Base-by-base conservation (phyloP, 2,329 filamentous ascomycete species). In the Aspergillus tamarii region DNA sequence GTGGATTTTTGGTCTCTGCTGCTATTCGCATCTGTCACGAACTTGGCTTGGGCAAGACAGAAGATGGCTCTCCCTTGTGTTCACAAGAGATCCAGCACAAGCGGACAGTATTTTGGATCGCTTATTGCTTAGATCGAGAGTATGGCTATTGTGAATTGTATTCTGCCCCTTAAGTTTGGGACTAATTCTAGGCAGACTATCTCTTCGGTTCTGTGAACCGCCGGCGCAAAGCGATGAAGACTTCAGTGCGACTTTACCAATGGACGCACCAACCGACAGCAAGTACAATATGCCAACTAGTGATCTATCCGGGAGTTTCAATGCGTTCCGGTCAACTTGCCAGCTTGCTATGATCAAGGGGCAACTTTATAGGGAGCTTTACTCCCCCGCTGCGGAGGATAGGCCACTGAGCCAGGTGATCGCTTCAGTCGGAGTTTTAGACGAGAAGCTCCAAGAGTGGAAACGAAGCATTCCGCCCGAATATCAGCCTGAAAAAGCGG, bases 71-170 rank as follows among this genome's bases (percentile, higher is more conserved):
- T n/a, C 14, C 41, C 4, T 41, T 67, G 8, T 60, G 23, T 14
- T 6, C 56, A 1, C 60, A 67, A 9, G 61, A 66, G 12, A 26
- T 21, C 19, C 57, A 66, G 26, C 53, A 67, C 5, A 63, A 62
- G 43, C 60, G 53, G 19, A 64, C 50, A 14, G 43, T 67, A 12
- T 69, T 67, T 39, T 69, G 66, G 67, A 57, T 67, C 14, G 58
- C 66, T 12, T 69, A 67, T 48, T 65, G 64, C 30, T 41, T 69
- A 16, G 67, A 69, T 63, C 64, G 62, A 59, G 67, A 69, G 67
- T 69, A 65, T 36, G 65, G 16, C 1, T 4, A n/a, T 55, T 14
- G 19, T 12, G 14, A 26, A 23, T 14, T 4, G 3, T 23, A 11
- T 36, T n/a, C n/a, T 8, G 19, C 45, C 2, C 43, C 43, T 12